A percentile compares a stretch with the other conserved stretches of the same genome.
Conservation (phyloP, 495 filamentous ascomycete species). For the Daldinia childiae region DNA sequence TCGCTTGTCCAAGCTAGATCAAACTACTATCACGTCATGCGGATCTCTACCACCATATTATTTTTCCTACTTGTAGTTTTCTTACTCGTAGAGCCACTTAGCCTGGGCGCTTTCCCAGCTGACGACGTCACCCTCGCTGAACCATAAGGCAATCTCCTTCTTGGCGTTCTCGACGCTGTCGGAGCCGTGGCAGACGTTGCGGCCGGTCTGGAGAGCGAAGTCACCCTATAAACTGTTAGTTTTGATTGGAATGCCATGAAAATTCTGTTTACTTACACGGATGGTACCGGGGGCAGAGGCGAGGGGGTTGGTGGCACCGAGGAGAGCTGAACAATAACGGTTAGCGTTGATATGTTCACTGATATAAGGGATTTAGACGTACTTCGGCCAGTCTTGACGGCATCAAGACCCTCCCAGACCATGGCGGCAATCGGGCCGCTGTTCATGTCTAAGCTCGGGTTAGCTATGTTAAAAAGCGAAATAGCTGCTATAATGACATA, state of each 20-base stretch:
- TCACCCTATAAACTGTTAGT: conserved; percentile 39
- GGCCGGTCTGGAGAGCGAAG: conserved; percentile 72
- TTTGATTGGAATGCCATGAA: conserved; percentile 16
- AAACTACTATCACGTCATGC: conserved; percentile 14
- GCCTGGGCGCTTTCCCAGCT: conserved; percentile 79
- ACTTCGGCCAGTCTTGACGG: conserved; percentile 96
- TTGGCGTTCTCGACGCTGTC: conserved; percentile 97
- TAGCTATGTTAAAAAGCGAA: conserved; percentile 38
- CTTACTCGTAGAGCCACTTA: conserved; percentile 96
- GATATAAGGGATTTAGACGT: conserved; percentile 47
- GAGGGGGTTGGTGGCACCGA: conserved; percentile 98
- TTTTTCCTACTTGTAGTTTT: conserved; percentile 77
- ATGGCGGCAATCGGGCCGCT: conserved; percentile 97
- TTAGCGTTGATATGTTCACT: conserved; percentile 19
- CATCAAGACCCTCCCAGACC: conserved; percentile 98
- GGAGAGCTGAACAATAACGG: conserved; percentile 66
- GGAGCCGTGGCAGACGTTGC: conserved; percentile 99
- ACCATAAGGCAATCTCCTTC: conserved; percentile 99
- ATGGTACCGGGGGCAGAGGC: conserved; percentile 95
- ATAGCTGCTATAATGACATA: conserved; percentile 50
- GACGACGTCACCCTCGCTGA: conserved; percentile 83
- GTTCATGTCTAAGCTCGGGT: conserved; percentile 79
- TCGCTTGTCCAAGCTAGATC: conserved; percentile 15
- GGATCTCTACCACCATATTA: not conserved
- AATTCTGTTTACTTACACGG: conserved; percentile 67